Base-by-base conservation (phyloP, 768 basidiomycete species). In the Trametes cubensis region DNA sequence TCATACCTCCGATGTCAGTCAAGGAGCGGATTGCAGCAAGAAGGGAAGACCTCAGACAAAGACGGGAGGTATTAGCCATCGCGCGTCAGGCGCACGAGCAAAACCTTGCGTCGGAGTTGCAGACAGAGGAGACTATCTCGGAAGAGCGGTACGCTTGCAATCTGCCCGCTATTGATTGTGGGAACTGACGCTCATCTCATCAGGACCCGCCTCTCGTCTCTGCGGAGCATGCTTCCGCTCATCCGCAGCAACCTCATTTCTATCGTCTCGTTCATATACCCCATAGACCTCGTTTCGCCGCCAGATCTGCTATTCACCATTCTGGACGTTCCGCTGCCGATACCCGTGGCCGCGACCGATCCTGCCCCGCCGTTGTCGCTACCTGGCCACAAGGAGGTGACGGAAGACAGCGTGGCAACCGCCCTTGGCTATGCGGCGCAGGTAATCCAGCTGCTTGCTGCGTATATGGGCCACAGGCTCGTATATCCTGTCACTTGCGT, bases 371-470 rank as follows among this genome's bases (percentile, higher is more conserved):
- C 95, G 0, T 77, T 93, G 41, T 78, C 82, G 3, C 72, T 95
- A 44, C 75, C 84, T 38, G 75, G 81, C n/a, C 81, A 86, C 66
- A 85, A 83, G 60, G 84, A 85, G 45, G 83, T 95, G 34, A 93
- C 85, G 42, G 96, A 98, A 75, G 92, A 96, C 53, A 77, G 82
- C 3, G 85, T 95, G 11, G 94, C 97, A 0, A 92, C 93, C 15
- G 92, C 96, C 6, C 78, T 98, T 21, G 97, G 95, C 2, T 95
- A 90, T 72, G 90, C 88, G 2, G 95, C 93, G 0, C 89, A 97
- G 70, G 83, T 94, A 3, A 82, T 96, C 40, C 89, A 94, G 57
- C 78, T 94, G 7, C 80, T 98, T 48, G 87, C 94, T 0, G 82
- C 83, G 34, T 94, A 98, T 68, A 77, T 90, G 63, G 88, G 88